Conservation (phyloP, 345 rosid species). For the Salix exigua region DNA sequence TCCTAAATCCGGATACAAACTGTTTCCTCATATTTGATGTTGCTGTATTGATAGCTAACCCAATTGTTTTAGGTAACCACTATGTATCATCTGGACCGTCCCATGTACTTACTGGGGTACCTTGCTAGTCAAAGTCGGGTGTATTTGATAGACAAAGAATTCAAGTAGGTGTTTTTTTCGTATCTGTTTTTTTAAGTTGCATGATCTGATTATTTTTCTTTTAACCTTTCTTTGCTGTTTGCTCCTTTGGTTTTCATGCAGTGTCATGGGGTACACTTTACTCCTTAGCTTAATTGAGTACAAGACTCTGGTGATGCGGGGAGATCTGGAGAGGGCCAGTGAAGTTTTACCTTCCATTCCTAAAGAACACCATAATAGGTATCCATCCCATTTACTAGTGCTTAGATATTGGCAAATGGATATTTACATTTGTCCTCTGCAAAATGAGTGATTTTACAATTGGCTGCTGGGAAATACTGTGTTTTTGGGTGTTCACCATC, state of each 20-base stretch:
- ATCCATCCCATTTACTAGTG: slow-evolving; percentile 9
- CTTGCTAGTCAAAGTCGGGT: slow-evolving; percentile 98
- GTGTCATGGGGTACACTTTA: slow-evolving; percentile 79
- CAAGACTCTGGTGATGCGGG: slow-evolving; percentile 96
- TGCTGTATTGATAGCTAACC: background rate
- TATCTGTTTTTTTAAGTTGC: slow-evolving; percentile 8
- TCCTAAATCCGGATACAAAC: background rate
- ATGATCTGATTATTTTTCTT: slow-evolving; percentile 1
- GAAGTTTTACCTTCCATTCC: slow-evolving; percentile 83
- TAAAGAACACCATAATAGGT: slow-evolving; percentile 83
- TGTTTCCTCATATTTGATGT: background rate
- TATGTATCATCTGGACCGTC: slow-evolving; percentile 98
- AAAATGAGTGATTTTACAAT: background rate
- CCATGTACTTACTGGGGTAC: slow-evolving; percentile 98
- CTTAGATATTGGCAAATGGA: background rate
- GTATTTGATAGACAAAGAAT: slow-evolving; percentile 95
- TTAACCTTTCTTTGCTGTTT: slow-evolving; percentile 12
- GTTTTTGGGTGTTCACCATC: background rate
- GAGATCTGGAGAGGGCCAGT: slow-evolving; percentile 74
- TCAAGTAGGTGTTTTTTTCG: slow-evolving; percentile 57
- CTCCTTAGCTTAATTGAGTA: slow-evolving; percentile 88
- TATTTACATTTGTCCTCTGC: background rate
- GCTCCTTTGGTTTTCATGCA: slow-evolving; percentile 23
- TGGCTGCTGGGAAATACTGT: background rate
- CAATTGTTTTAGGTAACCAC: slow-evolving; percentile 70